phyloP scores from a whole-genome alignment of 1,139 yeast genomes.

The Suhomyces guaymorum region DNA sequence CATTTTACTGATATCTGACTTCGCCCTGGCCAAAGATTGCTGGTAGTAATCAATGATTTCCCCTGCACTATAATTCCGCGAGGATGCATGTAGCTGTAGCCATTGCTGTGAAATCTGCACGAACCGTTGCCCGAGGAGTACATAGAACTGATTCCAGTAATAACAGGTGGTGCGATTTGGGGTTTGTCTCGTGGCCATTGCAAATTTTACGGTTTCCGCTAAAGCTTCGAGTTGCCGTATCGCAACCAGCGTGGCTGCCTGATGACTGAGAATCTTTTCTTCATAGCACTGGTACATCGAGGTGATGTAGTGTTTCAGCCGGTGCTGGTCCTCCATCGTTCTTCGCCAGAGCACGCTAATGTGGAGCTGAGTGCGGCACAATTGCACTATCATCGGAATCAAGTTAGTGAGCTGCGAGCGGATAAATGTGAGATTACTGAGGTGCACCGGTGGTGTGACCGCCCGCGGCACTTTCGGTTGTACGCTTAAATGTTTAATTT shows the following conservation, averaged over 20 bases:
- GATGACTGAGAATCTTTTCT: slow-evolving; percentile 18
- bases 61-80: neutral
- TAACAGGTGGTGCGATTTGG: no score
- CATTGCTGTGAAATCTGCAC: slow-evolving; percentile 6
- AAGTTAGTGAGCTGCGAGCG: no score
- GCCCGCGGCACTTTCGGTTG: no score
- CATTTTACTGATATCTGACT: neutral
- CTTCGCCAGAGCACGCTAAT: slow-evolving; percentile 22
- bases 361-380: slow-evolving; percentile 17
- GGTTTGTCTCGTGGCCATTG: no score
- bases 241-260: slow-evolving; percentile 3
- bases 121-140: slow-evolving; percentile 4
- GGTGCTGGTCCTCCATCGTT: slow-evolving; percentile 15
- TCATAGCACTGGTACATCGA: slow-evolving; percentile 22
- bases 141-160: slow-evolving; percentile 1
- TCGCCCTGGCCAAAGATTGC: slow-evolving; percentile 3
- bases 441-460: no score
- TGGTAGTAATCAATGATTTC: slow-evolving; percentile 3
- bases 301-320: slow-evolving; percentile 13
- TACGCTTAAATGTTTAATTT: no score
- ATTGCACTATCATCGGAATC: no score
- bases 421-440: no score
- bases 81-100: slow-evolving; percentile 3
- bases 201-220: no score
- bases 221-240: slow-evolving; percentile 1